Evolutionary conservation across 352 stramenopile species (phyloP).

Genomic region (Detonula confervacea): DNA sequence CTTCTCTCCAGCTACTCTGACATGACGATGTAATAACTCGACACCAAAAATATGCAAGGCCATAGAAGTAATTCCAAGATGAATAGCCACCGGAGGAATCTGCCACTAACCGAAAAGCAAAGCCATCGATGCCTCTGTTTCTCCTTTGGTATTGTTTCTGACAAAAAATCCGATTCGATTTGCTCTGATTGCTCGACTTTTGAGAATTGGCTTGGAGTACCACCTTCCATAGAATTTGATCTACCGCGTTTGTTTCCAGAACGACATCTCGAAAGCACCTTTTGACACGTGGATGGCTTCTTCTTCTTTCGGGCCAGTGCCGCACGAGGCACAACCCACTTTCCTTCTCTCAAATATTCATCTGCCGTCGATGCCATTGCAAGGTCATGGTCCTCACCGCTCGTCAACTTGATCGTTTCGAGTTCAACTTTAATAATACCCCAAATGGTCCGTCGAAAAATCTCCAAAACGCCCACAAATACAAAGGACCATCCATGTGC

Average conservation of each 20-base stretch:
- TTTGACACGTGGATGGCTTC: too few relatives aligned
- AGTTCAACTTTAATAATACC: slow-evolving; percentile 70
- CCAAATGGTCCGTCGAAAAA: slow-evolving; percentile 72
- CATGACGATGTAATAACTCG: slow-evolving; percentile 39
- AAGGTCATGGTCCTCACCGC: slow-evolving; percentile 57
- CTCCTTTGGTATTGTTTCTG: not conserved
- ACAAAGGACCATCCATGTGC: slow-evolving; percentile 61
- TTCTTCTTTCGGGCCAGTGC: slow-evolving; percentile 1
- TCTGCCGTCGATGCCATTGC: slow-evolving; percentile 36
- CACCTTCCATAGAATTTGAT: too few relatives aligned
- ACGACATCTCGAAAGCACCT: too few relatives aligned
- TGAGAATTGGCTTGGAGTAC: slow-evolving; percentile 5
- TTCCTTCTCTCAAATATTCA: slow-evolving; percentile 49
- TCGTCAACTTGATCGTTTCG: slow-evolving; percentile 71
- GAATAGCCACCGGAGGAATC: slow-evolving; percentile 26
- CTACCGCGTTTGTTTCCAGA: too few relatives aligned
- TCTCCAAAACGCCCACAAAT: slow-evolving; percentile 71
- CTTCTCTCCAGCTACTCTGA: slow-evolving; percentile 6
- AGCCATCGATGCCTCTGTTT: slow-evolving; percentile 28
- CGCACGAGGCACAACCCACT: slow-evolving; percentile 20
- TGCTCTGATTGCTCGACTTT: slow-evolving; percentile 20
- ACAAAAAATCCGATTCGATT: slow-evolving; percentile 1
- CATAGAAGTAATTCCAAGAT: slow-evolving; percentile 44
- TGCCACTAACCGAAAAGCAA: slow-evolving; percentile 24
- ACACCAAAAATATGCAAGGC: slow-evolving; percentile 24